Evolutionary conservation across 148 eudicot species (phyloP).

Genomic region (Agrostemma githago): DNA sequence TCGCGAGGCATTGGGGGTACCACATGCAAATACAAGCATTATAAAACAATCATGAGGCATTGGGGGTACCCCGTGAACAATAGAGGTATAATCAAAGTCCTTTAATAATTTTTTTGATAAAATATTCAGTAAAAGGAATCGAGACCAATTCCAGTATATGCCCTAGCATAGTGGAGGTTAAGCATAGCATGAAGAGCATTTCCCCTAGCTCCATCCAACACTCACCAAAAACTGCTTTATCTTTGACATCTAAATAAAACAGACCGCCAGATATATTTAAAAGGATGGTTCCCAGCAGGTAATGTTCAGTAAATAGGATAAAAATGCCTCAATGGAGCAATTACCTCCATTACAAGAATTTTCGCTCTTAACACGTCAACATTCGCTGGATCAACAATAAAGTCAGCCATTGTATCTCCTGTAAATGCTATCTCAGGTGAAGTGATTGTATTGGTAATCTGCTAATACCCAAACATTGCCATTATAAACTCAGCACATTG

Average conservation of each 20-base stretch:
- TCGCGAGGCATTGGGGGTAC: background rate
- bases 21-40: background rate
- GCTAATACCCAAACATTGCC: constrained; percentile 26
- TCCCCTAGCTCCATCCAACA: no score
- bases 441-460: constrained; percentile 64
- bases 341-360: constrained; percentile 96
- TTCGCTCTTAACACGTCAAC: constrained; percentile 68
- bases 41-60: background rate
- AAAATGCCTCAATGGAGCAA: background rate
- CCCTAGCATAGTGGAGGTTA: no score
- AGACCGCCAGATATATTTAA: background rate
- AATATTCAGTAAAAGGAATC: no score
- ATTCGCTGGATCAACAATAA: constrained; percentile 54
- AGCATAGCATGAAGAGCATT: no score
- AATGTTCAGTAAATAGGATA: background rate
- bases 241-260: background rate
- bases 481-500: background rate
- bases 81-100: no score
- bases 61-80: no score
- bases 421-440: constrained; percentile 94
- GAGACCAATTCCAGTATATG: no score
- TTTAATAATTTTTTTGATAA: no score
- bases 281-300: background rate
- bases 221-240: no score
- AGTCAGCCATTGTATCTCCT: constrained; percentile 88